Percentiles rank a stretch among this genome's conserved stretches.
Evolutionary conservation across 345 rosid genomes (phyloP).

Genomic region (Cardamine occulta): DNA sequence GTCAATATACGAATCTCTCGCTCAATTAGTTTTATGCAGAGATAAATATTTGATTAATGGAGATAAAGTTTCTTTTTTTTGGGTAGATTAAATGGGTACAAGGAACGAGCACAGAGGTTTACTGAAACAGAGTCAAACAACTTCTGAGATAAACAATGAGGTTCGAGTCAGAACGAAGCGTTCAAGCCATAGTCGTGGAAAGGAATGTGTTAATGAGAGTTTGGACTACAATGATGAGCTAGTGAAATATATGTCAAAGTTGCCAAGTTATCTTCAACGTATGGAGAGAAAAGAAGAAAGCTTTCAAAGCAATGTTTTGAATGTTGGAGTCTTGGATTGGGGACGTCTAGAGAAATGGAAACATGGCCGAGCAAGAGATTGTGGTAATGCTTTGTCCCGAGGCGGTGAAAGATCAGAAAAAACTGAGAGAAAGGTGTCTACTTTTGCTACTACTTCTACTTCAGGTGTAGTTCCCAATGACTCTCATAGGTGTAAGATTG

Average conservation of each 20-base stretch:
- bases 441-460: constrained; percentile 26
- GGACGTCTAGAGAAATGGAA: constrained; percentile 71
- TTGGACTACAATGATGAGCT: constrained; percentile 62
- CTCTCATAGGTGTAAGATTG: constrained; percentile 27
- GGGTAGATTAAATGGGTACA: constrained; percentile 45
- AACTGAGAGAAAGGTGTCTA: constrained; percentile 40
- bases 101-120: constrained; percentile 47
- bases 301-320: constrained; percentile 65
- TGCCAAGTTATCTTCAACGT: constrained; percentile 75
- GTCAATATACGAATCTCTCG: constrained; percentile 1
- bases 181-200: constrained; percentile 40
- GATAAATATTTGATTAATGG: background rate
- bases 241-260: constrained; percentile 75
- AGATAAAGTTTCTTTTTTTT: background rate
- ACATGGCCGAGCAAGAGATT: constrained; percentile 36
- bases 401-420: constrained; percentile 35
- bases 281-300: constrained; percentile 52
- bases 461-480: constrained; percentile 43
- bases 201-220: constrained; percentile 41
- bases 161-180: constrained; percentile 39
- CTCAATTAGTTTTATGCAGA: background rate
- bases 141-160: constrained; percentile 43
- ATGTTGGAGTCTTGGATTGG: constrained; percentile 95
- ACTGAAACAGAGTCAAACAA: constrained; percentile 43
- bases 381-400: too few relatives aligned